Percentiles rank a stretch among this genome's conserved stretches.
These are phyloP conservation scores for Hypoxylon sp. DNA, from an alignment of 2,329 filamentous ascomycete genomes.

Conservation along the genomic window DNA sequence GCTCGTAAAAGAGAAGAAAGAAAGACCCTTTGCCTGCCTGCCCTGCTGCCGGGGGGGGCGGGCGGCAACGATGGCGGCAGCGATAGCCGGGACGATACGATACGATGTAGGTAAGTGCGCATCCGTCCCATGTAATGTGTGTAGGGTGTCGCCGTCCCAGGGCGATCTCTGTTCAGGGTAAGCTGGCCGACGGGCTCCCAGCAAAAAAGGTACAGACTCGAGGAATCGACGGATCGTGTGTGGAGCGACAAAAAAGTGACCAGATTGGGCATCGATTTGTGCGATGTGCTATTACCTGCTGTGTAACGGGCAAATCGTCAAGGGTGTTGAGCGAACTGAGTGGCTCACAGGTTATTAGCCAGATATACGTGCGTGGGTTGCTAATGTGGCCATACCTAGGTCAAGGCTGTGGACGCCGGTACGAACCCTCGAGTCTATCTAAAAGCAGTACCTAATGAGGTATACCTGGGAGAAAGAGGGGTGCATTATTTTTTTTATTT, in stretches of 20 bases:
- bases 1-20: conserved; percentile 19
- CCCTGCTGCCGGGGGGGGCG: conserved; percentile 15
- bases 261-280: conserved; percentile 36
- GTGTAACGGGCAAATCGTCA: conserved; percentile 37
- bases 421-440: conserved; percentile 20
- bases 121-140: conserved; percentile 15
- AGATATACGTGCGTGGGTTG: conserved; percentile 37
- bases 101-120: conserved; percentile 9
- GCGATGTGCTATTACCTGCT: conserved; percentile 33
- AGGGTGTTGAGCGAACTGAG: conserved; percentile 32
- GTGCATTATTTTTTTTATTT: conserved; percentile 24
- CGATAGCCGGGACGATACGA: conserved; percentile 13
- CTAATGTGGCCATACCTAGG: conserved; percentile 38
- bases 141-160: conserved; percentile 28
- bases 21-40: conserved; percentile 11
- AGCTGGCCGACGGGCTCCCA: neutral
- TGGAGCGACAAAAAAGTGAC: conserved; percentile 25
- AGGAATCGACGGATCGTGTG: conserved; percentile 39
- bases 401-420: conserved; percentile 31
- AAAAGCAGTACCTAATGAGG: conserved; percentile 35
- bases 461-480: conserved; percentile 38
- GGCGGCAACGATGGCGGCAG: conserved; percentile 2
- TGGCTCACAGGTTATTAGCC: conserved; percentile 37
- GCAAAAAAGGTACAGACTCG: conserved; percentile 16
- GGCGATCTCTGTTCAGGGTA: conserved; percentile 8